Evolutionary conservation across 352 stramenopile species (phyloP).

Genomic region (Phytophthora niederhauseri): DNA sequence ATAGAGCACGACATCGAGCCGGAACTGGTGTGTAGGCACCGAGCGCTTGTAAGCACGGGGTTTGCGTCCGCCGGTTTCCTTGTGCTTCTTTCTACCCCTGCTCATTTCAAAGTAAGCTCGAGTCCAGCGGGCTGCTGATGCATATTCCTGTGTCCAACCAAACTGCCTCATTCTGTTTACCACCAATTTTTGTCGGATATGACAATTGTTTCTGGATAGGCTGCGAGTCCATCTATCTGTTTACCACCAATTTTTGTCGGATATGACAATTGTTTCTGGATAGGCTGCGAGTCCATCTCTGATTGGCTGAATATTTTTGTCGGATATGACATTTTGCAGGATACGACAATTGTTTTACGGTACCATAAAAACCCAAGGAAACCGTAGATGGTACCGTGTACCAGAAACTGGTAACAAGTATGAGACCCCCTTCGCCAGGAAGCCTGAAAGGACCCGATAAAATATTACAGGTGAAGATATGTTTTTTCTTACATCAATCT

Average conservation of each 20-base stretch:
- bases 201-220: neutral
- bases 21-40: neutral
- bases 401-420: no score
- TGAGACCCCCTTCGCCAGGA: no score
- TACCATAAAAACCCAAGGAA: no score
- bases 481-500: no score
- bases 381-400: no score
- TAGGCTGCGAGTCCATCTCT: neutral
- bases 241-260: no score
- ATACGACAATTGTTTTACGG: neutral
- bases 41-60: neutral
- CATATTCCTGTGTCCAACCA: no score
- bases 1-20: neutral
- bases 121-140: no score
- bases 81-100: neutral
- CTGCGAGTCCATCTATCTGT: neutral
- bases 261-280: neutral
- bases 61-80: neutral
- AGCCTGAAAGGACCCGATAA: no score
- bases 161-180: no score
- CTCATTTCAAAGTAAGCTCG: neutral
- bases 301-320: neutral
- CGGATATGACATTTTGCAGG: neutral
- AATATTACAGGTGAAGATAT: no score
- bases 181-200: no score